A percentile compares a stretch with the other conserved stretches of the same genome.
phyloP scores from a whole-genome alignment of 2,329 filamentous ascomycete species.

The Byssoonygena ceratinophila region DNA sequence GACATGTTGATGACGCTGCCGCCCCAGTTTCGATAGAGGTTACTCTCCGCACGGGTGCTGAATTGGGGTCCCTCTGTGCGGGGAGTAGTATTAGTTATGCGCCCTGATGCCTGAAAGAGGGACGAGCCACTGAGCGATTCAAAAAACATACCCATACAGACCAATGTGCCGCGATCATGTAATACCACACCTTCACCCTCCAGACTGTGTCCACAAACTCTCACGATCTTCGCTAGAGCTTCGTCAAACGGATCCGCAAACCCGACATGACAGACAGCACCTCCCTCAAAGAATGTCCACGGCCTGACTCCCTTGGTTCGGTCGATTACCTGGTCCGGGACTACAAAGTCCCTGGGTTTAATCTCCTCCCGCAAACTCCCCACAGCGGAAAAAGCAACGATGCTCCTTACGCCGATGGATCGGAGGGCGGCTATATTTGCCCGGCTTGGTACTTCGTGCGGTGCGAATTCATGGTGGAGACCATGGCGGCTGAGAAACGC shows the following conservation, averaged over 20 bases:
- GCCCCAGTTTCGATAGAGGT: constrained; percentile 90
- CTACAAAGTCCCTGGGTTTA: constrained; percentile 89
- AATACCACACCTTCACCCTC: constrained; percentile 74
- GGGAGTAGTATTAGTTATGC: background rate
- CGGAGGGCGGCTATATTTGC: constrained; percentile 98
- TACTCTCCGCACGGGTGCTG: constrained; percentile 86
- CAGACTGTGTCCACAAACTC: constrained; percentile 63
- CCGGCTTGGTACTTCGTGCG: constrained; percentile 86
- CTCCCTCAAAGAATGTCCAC: constrained; percentile 78
- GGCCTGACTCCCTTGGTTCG: constrained; percentile 89
- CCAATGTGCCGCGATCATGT: constrained; percentile 71
- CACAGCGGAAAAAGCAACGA: constrained; percentile 92
- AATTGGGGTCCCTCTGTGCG: constrained; percentile 85
- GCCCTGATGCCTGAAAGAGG: background rate
- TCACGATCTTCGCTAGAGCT: constrained; percentile 63
- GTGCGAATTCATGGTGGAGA: constrained; percentile 73
- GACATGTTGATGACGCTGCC: constrained; percentile 98
- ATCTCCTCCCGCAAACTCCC: constrained; percentile 87
- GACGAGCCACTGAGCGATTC: background rate
- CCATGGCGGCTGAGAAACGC: constrained; percentile 95
- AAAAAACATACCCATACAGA: constrained; percentile 79
- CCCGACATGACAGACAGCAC: constrained; percentile 84
- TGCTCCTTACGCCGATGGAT: constrained; percentile 73
- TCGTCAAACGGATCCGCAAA: constrained; percentile 94
- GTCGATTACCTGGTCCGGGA: constrained; percentile 95